Conservation (phyloP, 176 grass and related monocot species). For the Saccharum spontaneum region DNA sequence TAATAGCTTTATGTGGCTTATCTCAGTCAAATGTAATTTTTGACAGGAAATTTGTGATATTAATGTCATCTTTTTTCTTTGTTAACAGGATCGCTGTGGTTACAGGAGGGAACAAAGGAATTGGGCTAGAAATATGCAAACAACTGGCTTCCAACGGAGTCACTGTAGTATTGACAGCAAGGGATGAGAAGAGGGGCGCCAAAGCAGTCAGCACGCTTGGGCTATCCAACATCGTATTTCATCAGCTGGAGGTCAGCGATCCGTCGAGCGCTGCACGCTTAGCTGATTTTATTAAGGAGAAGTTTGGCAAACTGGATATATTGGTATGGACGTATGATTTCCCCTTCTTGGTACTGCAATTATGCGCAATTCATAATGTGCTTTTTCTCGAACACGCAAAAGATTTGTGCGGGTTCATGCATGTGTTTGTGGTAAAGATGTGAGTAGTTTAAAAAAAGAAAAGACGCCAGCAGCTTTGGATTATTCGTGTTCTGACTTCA, state of each 20-base stretch:
- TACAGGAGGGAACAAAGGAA: slow-evolving; percentile 52
- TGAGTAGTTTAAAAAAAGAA: too few species aligned
- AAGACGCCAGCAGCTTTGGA: neutral
- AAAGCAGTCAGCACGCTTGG: neutral
- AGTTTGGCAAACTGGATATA: slow-evolving; percentile 57
- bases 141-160: slow-evolving; percentile 40
- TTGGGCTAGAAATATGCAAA: slow-evolving; percentile 55
- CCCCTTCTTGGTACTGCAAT: neutral
- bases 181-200: slow-evolving; percentile 37
- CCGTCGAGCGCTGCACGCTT: slow-evolving; percentile 29
- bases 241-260: slow-evolving; percentile 44
- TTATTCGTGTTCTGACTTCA: neutral
- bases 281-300: slow-evolving; percentile 36
- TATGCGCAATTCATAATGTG: too few species aligned
- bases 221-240: slow-evolving; percentile 29
- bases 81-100: slow-evolving; percentile 53
- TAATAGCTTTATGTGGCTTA: neutral
- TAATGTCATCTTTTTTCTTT: neutral
- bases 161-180: slow-evolving; percentile 47
- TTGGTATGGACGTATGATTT: slow-evolving; percentile 6
- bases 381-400: too few species aligned
- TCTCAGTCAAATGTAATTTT: neutral
- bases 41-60: neutral
- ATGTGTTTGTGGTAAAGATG: too few species aligned
- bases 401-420: too few species aligned